Base-by-base conservation (phyloP, 495 filamentous ascomycete genomes). In the Xanthoparmelia taractica region DNA sequence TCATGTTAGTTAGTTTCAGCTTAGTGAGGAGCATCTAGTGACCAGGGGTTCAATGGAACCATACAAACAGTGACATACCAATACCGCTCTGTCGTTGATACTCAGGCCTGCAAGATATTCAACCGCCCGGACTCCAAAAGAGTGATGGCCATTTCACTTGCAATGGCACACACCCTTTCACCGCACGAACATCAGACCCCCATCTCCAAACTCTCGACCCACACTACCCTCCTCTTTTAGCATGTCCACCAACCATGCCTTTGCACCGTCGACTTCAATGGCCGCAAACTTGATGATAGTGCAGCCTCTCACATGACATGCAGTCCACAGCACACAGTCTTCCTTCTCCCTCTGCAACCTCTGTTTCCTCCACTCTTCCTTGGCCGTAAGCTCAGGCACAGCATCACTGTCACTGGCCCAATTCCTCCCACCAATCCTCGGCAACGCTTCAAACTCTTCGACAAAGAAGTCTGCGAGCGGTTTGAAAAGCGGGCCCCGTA, bases 401-500 rank as follows among this genome's bases (percentile, higher is more conserved):
- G 23, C 18, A 18, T 63, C 58, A 8, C 70, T n/a, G 45, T 58
- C 48, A 68, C 69, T 31, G 57, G 69, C 80, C 79, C 87, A 95
- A 74, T 92, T 86, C 38, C 87, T 82, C n/a, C 84, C 87, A 0
- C 94, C 94, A 54, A 98, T 85, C 52, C 93, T 79, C 20, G 93
- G 92, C 66, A 92, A 76, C 1, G 79, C 79, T 34, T 79, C 75
- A 72, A 96, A 98, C 66, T 91, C 87, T 25, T 80, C 75, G 54
- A 96, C 73, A 71, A 96, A 84, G 78, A 87, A 91, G 0, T 80
- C 72, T 0, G 83, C 84, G 8, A 96, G 73, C 0, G 71, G 68
- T 43, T 83, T 78, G 63, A 92, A 87, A 55, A 89, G 71, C 0
- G 86, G 86, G 0, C 94, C 94, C 48, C 85, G 80, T 29, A 97